phyloP scores from a whole-genome alignment of 2,329 filamentous ascomycete species.

The Blumeriella jaapii region DNA sequence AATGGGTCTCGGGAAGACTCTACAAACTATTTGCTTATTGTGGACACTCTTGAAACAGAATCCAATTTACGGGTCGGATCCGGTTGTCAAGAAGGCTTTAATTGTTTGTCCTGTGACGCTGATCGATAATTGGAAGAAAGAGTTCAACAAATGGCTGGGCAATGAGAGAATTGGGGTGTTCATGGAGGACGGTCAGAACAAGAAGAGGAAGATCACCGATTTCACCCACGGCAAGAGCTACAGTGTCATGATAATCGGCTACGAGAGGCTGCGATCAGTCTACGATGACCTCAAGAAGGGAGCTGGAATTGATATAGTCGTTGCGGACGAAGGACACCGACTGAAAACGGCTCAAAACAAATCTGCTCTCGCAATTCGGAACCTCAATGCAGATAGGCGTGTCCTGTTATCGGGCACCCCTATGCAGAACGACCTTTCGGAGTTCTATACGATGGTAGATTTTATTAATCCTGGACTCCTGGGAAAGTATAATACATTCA shows the following conservation, averaged over 20 bases:
- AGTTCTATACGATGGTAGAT: conserved; percentile 87
- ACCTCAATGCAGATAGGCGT: conserved; percentile 58
- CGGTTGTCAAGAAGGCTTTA: conserved; percentile 57
- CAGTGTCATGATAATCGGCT: conserved; percentile 62
- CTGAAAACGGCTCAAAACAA: conserved; percentile 95
- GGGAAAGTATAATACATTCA: conserved; percentile 83
- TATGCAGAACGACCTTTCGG: conserved; percentile 87
- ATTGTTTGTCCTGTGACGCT: conserved; percentile 64
- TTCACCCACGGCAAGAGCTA: conserved; percentile 59
- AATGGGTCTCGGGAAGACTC: conserved; percentile 64
- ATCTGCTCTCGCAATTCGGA: conserved; percentile 77
- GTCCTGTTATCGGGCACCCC: conserved; percentile 59
- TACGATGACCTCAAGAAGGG: conserved; percentile 54
- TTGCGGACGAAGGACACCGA: conserved; percentile 93
- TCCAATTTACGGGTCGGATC: conserved; percentile 44
- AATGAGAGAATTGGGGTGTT: conserved; percentile 60
- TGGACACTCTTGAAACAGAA: conserved; percentile 67
- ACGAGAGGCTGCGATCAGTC: conserved; percentile 55
- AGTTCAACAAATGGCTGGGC: conserved; percentile 64
- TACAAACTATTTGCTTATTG: conserved; percentile 59
- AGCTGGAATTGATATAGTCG: conserved; percentile 65
- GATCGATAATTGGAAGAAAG: conserved; percentile 62
- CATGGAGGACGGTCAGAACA: conserved; percentile 41
- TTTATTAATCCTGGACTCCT: conserved; percentile 91
- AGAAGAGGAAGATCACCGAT: conserved; percentile 48